Evolutionary conservation across 257 asterid species (phyloP).

Genomic region (Nicotiana undulata): DNA sequence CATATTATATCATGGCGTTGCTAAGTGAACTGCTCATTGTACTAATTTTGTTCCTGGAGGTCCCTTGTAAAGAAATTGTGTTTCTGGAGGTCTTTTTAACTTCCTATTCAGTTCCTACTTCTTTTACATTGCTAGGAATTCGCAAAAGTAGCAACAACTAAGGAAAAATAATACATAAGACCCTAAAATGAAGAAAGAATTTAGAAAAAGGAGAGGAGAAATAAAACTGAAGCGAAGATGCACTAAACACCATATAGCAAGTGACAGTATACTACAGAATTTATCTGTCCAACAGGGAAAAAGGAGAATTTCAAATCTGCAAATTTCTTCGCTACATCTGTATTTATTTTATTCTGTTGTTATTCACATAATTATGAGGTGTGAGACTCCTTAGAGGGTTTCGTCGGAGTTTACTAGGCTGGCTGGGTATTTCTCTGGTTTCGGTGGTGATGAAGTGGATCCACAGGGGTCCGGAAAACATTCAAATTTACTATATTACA

Average conservation of each 20-base stretch:
- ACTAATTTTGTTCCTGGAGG: background rate
- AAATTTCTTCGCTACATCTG: background rate
- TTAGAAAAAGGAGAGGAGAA: background rate
- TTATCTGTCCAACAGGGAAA: background rate
- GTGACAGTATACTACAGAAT: background rate
- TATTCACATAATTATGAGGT: background rate
- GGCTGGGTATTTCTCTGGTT: background rate
- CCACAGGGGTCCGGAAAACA: background rate
- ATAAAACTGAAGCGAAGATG: background rate
- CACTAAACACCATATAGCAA: background rate
- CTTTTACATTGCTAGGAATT: background rate
- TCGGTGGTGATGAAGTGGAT: background rate
- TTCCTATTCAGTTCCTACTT: background rate
- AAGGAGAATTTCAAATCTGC: background rate
- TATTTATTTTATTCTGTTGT: no score
- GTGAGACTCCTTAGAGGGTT: background rate
- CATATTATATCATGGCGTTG: background rate
- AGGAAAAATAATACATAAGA: background rate
- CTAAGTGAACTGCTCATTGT: background rate
- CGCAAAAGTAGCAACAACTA: background rate
- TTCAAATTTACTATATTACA: background rate
- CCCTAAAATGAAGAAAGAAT: background rate
- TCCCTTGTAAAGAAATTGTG: background rate
- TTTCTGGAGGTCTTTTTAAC: background rate
- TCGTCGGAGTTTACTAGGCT: background rate